phyloP scores from a whole-genome alignment of 768 basidiomycete genomes.

The Russula foetens region DNA sequence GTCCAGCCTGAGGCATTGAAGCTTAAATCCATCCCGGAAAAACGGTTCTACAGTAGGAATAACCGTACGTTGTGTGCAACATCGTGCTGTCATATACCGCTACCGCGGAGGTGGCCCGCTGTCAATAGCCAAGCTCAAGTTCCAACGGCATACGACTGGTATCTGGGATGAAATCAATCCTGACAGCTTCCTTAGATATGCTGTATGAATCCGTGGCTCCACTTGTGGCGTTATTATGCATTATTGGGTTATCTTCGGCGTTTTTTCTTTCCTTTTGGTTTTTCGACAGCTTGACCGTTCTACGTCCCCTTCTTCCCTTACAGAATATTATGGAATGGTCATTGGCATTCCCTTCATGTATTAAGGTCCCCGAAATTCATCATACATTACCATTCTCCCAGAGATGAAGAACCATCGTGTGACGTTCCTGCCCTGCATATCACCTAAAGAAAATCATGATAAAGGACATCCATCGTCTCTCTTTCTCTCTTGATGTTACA shows the following conservation, averaged over 20 bases:
- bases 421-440: background rate
- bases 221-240: conserved; percentile 8
- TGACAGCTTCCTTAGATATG: background rate
- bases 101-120: too few relatives aligned
- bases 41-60: background rate
- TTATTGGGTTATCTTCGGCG: background rate
- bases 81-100: too few relatives aligned
- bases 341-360: background rate
- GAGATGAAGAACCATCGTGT: background rate
- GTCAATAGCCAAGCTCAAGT: too few relatives aligned
- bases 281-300: background rate
- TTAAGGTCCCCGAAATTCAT: background rate
- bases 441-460: background rate
- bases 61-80: too few relatives aligned
- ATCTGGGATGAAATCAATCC: background rate
- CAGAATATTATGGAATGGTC: conserved; percentile 4
- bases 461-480: background rate
- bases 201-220: background rate
- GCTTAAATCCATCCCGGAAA: background rate
- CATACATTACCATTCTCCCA: background rate
- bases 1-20: background rate
- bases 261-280: too few relatives aligned
- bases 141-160: background rate
- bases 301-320: conserved; percentile 6
- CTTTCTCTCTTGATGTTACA: background rate